Conservation (phyloP, 2,329 filamentous ascomycete genomes). For the Sphaerostilbella broomeana region DNA sequence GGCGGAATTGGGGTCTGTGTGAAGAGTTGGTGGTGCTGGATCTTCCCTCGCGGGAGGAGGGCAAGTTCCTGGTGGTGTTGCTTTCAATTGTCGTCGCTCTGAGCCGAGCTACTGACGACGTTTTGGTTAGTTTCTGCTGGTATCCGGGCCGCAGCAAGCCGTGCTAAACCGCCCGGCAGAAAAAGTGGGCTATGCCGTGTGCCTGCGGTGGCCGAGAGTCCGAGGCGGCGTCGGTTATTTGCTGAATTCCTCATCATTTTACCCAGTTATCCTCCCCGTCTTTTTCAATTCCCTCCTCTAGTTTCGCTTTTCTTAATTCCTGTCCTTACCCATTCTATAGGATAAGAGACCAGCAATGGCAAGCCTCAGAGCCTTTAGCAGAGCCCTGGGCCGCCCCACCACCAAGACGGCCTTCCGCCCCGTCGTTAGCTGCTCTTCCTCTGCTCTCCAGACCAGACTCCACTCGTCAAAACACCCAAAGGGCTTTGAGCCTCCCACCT, state of each 20-base stretch:
- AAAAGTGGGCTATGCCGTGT: background rate
- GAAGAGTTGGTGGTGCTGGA: too few relatives aligned
- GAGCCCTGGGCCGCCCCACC: constrained; percentile 30
- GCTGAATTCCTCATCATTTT: too few relatives aligned
- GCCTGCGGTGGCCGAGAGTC: constrained; percentile 10
- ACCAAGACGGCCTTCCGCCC: constrained; percentile 22
- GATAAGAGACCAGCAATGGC: constrained; percentile 30
- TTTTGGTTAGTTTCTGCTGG: constrained; percentile 11
- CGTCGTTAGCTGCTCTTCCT: constrained; percentile 28
- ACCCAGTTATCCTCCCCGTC: background rate
- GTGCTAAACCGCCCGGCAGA: constrained; percentile 30
- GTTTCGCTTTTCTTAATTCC: background rate
- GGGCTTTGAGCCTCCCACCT: constrained; percentile 61
- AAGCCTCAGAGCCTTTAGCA: constrained; percentile 32
- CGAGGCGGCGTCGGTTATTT: background rate
- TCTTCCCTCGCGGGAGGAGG: background rate
- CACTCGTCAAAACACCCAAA: constrained; percentile 55
- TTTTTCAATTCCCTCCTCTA: background rate
- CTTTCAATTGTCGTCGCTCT: background rate
- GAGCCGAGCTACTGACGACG: constrained; percentile 14
- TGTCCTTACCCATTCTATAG: background rate
- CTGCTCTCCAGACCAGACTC: constrained; percentile 31
- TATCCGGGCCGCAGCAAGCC: constrained; percentile 36
- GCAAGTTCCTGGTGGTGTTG: background rate
- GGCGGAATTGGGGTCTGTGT: too few relatives aligned